These are phyloP conservation scores for Cordyceps farinosa DNA, from an alignment of 2,329 filamentous ascomycete species.

Conservation along the genomic window DNA sequence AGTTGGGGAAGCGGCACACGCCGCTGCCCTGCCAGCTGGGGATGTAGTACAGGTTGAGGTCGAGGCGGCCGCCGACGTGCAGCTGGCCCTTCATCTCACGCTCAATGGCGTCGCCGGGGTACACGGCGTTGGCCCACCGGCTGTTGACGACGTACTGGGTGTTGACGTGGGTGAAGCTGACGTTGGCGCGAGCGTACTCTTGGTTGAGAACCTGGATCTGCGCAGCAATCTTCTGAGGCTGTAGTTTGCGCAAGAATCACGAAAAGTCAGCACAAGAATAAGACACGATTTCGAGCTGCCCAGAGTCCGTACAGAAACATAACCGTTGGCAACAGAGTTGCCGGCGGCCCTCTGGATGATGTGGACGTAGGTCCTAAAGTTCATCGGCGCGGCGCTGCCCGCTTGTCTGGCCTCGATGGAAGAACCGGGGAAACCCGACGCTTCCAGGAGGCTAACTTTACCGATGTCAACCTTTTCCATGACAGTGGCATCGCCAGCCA, in stretches of 20 bases:
- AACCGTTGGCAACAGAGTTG: background rate
- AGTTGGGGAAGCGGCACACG: constrained; percentile 45
- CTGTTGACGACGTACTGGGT: constrained; percentile 5
- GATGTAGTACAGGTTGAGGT: constrained; percentile 48
- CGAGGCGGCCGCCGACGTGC: constrained; percentile 39
- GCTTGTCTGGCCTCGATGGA: background rate
- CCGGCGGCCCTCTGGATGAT: constrained; percentile 1
- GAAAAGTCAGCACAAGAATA: background rate
- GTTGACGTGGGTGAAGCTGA: constrained; percentile 8
- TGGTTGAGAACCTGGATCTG: background rate
- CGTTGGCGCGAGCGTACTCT: background rate
- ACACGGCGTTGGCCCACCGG: background rate
- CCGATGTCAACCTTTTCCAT: background rate
- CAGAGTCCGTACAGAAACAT: background rate
- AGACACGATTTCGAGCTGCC: background rate
- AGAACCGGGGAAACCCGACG: background rate
- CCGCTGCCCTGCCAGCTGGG: constrained; percentile 35
- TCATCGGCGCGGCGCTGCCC: background rate
- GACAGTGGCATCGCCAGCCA: background rate
- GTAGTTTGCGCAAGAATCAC: background rate
- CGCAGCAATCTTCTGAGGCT: background rate
- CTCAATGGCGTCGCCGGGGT: background rate
- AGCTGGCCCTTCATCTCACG: constrained; percentile 24
- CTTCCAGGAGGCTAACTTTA: background rate
- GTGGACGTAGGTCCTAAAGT: constrained; percentile 7